Percentiles rank a stretch among this genome's conserved stretches.
These are phyloP conservation scores for Pseudogymnoascus sp. DNA, from an alignment of 2,329 filamentous ascomycete species.

Conservation along the genomic window DNA sequence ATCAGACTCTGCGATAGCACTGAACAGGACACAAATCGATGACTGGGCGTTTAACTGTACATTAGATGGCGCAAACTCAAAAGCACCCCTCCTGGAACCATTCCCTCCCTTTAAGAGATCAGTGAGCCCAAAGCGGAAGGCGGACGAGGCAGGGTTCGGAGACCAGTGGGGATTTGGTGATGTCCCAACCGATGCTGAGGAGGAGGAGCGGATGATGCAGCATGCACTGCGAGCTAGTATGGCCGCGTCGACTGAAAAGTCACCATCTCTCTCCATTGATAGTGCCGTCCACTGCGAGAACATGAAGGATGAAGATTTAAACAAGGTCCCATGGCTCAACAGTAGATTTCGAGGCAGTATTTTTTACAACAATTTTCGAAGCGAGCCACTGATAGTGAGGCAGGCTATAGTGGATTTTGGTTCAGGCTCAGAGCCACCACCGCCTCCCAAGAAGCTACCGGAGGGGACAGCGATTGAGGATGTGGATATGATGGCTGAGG, in stretches of 20 bases:
- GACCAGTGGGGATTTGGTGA: background rate
- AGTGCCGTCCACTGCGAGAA: background rate
- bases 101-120: background rate
- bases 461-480: background rate
- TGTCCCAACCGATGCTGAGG: background rate
- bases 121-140: background rate
- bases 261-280: background rate
- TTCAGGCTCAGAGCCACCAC: background rate
- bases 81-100: background rate
- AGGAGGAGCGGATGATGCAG: background rate
- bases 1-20: background rate
- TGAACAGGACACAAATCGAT: background rate
- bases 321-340: background rate
- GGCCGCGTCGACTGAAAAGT: background rate
- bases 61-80: background rate
- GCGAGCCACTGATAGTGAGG: background rate
- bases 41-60: background rate
- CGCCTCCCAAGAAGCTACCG: background rate
- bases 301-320: background rate
- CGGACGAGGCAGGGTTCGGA: background rate
- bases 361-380: background rate
- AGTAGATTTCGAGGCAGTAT: background rate
- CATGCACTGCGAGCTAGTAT: background rate
- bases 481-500: background rate
- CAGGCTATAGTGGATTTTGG: background rate